phyloP scores from a whole-genome alignment of 306 rosid species.

The Glycyrrhiza uralensis region DNA sequence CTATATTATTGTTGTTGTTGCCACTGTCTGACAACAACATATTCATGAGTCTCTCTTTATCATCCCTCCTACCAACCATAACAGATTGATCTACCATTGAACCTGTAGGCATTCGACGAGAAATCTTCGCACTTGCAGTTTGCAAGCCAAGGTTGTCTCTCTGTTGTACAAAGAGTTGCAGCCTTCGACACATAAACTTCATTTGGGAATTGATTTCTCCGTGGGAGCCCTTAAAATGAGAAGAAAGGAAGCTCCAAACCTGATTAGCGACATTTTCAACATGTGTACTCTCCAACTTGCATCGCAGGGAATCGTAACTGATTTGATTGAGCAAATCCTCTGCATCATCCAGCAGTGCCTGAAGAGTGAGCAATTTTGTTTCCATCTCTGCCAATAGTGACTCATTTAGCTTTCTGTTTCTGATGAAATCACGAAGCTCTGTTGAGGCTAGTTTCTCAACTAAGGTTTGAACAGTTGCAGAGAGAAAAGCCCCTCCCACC shows the following conservation, averaged over 20 bases:
- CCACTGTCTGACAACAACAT: not conserved
- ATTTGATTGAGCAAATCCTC: not conserved
- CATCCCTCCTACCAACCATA: slow-evolving; percentile 17
- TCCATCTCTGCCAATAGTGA: not conserved
- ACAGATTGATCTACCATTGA: slow-evolving; percentile 9
- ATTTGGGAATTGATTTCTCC: slow-evolving; percentile 29
- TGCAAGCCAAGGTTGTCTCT: slow-evolving; percentile 31
- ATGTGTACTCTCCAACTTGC: not conserved
- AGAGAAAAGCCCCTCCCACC: not conserved
- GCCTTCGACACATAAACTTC: slow-evolving; percentile 6
- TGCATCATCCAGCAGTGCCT: slow-evolving; percentile 13
- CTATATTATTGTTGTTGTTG: not conserved
- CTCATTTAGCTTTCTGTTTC: not conserved
- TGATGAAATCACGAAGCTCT: not conserved
- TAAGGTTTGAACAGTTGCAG: not conserved
- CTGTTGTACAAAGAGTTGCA: slow-evolving; percentile 26
- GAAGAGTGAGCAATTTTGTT: not conserved
- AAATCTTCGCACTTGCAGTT: not conserved
- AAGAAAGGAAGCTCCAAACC: slow-evolving; percentile 41
- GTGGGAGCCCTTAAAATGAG: slow-evolving; percentile 19
- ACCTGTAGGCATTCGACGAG: not conserved
- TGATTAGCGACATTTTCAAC: not conserved
- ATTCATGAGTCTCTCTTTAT: slow-evolving; percentile 2
- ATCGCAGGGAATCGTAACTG: not conserved
- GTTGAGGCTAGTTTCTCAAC: not conserved